Evolutionary conservation across 371 early-diverging fungal species (phyloP).

Genomic region (Lichtheimia ramosa): DNA sequence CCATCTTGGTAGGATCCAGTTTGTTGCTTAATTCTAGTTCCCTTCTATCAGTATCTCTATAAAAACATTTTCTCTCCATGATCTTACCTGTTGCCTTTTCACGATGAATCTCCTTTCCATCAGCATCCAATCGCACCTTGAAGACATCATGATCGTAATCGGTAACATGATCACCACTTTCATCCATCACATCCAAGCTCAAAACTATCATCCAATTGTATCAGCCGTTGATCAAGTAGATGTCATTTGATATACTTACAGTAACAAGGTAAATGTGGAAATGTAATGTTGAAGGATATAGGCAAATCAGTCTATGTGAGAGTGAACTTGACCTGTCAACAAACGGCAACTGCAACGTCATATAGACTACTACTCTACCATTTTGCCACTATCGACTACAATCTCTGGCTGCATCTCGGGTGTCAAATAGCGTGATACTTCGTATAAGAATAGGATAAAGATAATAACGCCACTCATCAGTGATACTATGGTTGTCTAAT

Average conservation of each 20-base stretch:
- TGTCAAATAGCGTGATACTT: slow-evolving; percentile 74
- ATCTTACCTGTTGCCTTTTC: slow-evolving; percentile 51
- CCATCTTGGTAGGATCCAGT: not conserved
- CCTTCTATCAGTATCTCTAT: too few species aligned
- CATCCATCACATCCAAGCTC: slow-evolving; percentile 93
- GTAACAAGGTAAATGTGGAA: slow-evolving; percentile 89
- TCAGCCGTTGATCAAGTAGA: not conserved
- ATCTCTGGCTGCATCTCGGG: slow-evolving; percentile 72
- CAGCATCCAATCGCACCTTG: slow-evolving; percentile 74
- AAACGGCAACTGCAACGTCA: too few species aligned
- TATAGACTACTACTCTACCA: slow-evolving; percentile 29
- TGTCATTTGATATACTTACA: slow-evolving; percentile 64
- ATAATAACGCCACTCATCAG: slow-evolving; percentile 73
- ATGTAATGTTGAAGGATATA: slow-evolving; percentile 87
- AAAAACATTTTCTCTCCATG: too few species aligned
- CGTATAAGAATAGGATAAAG: slow-evolving; percentile 70
- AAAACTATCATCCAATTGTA: slow-evolving; percentile 52
- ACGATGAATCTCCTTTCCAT: slow-evolving; percentile 64
- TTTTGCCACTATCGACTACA: slow-evolving; percentile 82
- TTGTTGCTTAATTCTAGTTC: slow-evolving; percentile 9
- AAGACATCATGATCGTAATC: slow-evolving; percentile 77
- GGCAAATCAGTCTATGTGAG: slow-evolving; percentile 68
- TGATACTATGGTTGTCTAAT: slow-evolving; percentile 59
- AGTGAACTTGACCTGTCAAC: too few species aligned
- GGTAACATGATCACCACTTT: slow-evolving; percentile 80